A percentile compares a stretch with the other conserved stretches of the same genome.
These are phyloP conservation scores for Penicillium ochrochloron DNA, from an alignment of 495 filamentous ascomycete species.

Conservation along the genomic window DNA sequence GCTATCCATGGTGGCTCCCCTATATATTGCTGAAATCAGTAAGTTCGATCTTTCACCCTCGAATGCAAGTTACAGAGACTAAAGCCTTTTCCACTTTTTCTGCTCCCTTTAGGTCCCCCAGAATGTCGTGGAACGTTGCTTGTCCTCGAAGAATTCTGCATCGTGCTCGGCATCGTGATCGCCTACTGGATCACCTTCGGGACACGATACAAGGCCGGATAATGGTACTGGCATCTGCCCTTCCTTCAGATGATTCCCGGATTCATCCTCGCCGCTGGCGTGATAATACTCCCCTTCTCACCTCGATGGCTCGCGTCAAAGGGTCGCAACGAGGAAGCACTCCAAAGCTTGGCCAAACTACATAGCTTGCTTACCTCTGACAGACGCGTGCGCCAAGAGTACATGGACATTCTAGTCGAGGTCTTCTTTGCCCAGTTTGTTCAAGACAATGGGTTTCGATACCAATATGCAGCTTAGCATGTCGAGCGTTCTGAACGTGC, in stretches of 20 bases:
- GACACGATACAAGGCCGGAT: constrained; percentile 54
- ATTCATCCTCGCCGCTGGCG: constrained; percentile 49
- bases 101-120: constrained; percentile 45
- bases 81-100: background rate
- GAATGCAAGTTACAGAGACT: background rate
- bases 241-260: constrained; percentile 57
- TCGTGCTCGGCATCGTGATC: constrained; percentile 60
- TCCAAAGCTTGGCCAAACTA: constrained; percentile 49
- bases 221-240: constrained; percentile 57
- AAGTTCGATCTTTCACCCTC: constrained; percentile 3
- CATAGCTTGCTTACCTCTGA: constrained; percentile 48
- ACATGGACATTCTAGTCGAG: constrained; percentile 56
- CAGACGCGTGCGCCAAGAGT: constrained; percentile 52
- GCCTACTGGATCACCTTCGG: constrained; percentile 64
- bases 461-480: constrained; percentile 61
- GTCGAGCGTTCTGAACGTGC: constrained; percentile 62
- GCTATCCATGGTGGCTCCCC: constrained; percentile 56
- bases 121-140: constrained; percentile 58
- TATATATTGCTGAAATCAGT: constrained; percentile 63
- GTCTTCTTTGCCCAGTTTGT: constrained; percentile 58
- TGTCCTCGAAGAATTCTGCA: constrained; percentile 59
- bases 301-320: constrained; percentile 58
- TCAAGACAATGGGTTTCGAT: constrained; percentile 60
- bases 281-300: constrained; percentile 56
- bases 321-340: constrained; percentile 52